Conservation (phyloP, 1,139 yeast genomes). For the Pneumocystis wakefieldiae region DNA sequence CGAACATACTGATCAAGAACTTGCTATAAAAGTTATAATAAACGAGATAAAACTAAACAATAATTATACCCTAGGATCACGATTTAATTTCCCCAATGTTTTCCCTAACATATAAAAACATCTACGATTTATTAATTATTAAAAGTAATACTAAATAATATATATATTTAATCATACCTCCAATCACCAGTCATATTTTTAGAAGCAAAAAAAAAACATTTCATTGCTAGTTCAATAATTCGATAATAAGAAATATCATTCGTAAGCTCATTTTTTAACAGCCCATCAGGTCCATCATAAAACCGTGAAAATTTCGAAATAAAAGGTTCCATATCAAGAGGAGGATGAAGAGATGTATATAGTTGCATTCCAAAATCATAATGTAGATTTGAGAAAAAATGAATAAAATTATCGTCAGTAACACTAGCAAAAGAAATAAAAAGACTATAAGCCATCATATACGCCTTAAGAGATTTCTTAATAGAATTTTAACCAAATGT, state of each 20-base stretch:
- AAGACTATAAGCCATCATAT: conserved; percentile 56
- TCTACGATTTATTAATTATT: not conserved
- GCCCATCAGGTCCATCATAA: not conserved
- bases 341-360: conserved; percentile 41
- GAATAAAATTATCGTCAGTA: not conserved
- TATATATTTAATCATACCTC: not conserved
- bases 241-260: not conserved
- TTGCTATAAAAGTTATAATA: not conserved
- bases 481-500: not conserved
- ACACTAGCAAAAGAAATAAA: conserved; percentile 20
- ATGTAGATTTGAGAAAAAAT: conserved; percentile 35
- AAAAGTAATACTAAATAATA: not conserved
- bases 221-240: conserved; percentile 37
- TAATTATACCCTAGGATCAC: conserved; percentile 12
- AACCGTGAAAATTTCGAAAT: conserved; percentile 13
- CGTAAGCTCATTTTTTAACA: not conserved
- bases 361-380: conserved; percentile 43
- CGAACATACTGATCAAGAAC: conserved; percentile 18
- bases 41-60: not conserved
- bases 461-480: conserved; percentile 49
- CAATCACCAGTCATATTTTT: not conserved
- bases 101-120: conserved; percentile 31
- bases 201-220: conserved; percentile 33
- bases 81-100: conserved; percentile 35
- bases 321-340: conserved; percentile 40